Percentiles rank a stretch among this genome's conserved stretches.
Evolutionary conservation across 768 basidiomycete species (phyloP).

Genomic region (Clavulina sp.): DNA sequence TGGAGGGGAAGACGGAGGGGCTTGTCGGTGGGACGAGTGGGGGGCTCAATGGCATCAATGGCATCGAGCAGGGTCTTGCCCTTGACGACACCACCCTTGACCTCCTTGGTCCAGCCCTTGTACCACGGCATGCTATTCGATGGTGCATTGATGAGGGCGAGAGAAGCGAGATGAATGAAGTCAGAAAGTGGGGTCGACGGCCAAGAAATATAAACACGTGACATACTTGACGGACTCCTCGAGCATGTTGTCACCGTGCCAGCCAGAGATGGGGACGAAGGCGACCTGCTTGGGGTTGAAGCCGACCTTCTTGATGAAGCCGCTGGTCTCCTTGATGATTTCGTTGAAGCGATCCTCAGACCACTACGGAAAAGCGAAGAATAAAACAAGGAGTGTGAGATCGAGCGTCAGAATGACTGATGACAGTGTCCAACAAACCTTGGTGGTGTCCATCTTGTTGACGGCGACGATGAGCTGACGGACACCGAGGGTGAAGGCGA

Average conservation of each 20-base stretch:
- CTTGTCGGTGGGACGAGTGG: constrained; percentile 92
- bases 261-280: constrained; percentile 99
- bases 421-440: constrained; percentile 21
- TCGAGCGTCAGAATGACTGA: not conserved
- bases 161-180: constrained; percentile 5
- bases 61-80: constrained; percentile 99
- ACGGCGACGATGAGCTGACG: constrained; percentile 98
- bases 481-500: constrained; percentile 99
- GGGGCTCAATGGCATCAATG: constrained; percentile 98
- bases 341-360: constrained; percentile 99
- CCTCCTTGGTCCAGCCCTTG: constrained; percentile 99
- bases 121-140: constrained; percentile 97
- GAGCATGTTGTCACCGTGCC: constrained; percentile 99
- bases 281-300: constrained; percentile 98
- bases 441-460: constrained; percentile 99
- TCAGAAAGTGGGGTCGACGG: not conserved
- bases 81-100: constrained; percentile 81
- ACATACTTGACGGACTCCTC: constrained; percentile 89
- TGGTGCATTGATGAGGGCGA: constrained; percentile 4
- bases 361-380: no score
- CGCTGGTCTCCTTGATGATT: constrained; percentile 94
- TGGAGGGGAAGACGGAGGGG: constrained; percentile 99
- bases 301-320: constrained; percentile 99
- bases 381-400: not conserved
- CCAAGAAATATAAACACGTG: not conserved